Evolutionary conservation across 805 yeast species (phyloP).

Genomic region (Wickerhamomyces rabaulensis): DNA sequence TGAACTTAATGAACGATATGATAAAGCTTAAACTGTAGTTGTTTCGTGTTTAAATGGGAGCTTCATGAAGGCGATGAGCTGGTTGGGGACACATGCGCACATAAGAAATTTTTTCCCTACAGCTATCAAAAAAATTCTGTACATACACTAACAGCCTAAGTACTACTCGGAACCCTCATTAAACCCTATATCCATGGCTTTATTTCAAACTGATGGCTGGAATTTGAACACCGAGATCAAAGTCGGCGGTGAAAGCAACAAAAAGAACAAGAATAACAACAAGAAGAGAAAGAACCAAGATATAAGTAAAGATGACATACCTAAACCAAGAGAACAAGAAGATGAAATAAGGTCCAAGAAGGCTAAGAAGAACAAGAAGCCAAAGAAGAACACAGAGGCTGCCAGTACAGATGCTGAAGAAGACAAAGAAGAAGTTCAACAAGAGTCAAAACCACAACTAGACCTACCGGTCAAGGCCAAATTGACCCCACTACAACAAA

Average conservation of each 20-base stretch:
- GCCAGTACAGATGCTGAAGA: constrained; percentile 3
- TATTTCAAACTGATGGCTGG: constrained; percentile 85
- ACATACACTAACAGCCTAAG: background rate
- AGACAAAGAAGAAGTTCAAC: constrained; percentile 5
- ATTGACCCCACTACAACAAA: constrained; percentile 84
- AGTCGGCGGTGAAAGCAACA: constrained; percentile 32
- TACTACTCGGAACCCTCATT: background rate
- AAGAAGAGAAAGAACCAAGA: constrained; percentile 20
- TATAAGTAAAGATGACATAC: constrained; percentile 3
- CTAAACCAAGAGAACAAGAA: constrained; percentile 5
- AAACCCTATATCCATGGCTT: constrained; percentile 41
- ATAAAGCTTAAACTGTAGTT: background rate
- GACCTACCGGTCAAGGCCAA: constrained; percentile 31
- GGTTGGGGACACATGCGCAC: background rate
- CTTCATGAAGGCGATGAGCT: constrained; percentile 1
- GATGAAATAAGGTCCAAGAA: constrained; percentile 11
- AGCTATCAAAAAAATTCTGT: background rate
- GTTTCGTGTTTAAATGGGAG: no score
- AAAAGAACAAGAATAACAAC: constrained; percentile 24
- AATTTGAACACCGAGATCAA: constrained; percentile 53
- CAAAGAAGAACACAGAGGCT: constrained; percentile 1
- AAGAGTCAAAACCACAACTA: constrained; percentile 10
- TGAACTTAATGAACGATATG: background rate
- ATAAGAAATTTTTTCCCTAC: background rate
- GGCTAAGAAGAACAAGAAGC: constrained; percentile 8